Evolutionary conservation across 352 stramenopile species (phyloP).

Genomic region (Globisporangium cederbergense): DNA sequence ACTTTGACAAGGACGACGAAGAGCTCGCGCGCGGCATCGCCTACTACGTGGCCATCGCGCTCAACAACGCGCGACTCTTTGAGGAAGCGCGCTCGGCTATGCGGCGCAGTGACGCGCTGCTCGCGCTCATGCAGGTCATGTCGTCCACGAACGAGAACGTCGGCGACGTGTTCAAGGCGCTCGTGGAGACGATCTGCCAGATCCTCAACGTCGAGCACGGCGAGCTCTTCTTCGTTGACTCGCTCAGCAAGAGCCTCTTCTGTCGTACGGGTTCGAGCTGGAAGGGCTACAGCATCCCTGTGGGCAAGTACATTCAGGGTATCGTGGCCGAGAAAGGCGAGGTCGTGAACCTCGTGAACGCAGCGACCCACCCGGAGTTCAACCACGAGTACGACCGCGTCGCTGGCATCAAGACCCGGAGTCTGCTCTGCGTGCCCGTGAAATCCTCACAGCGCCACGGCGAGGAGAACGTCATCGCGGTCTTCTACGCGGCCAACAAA

Average conservation of each 20-base stretch:
- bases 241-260: slow-evolving; percentile 63
- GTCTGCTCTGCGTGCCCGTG: slow-evolving; percentile 71
- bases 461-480: slow-evolving; percentile 56
- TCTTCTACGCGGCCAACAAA: slow-evolving; percentile 86
- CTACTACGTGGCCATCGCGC: slow-evolving; percentile 60
- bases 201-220: slow-evolving; percentile 59
- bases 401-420: slow-evolving; percentile 58
- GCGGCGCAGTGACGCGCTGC: slow-evolving; percentile 60
- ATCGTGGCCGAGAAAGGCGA: slow-evolving; percentile 60
- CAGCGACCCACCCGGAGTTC: slow-evolving; percentile 57
- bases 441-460: slow-evolving; percentile 62
- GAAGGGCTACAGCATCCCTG: slow-evolving; percentile 64
- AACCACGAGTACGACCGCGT: slow-evolving; percentile 61
- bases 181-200: slow-evolving; percentile 44
- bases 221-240: slow-evolving; percentile 77
- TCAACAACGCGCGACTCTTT: slow-evolving; percentile 67
- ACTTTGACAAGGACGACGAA: slow-evolving; percentile 73
- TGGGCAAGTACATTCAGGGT: slow-evolving; percentile 68
- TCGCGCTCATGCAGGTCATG: slow-evolving; percentile 57
- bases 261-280: slow-evolving; percentile 61
- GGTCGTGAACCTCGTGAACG: slow-evolving; percentile 54
- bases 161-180: slow-evolving; percentile 36
- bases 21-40: slow-evolving; percentile 58
- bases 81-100: slow-evolving; percentile 51
- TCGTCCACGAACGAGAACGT: slow-evolving; percentile 49